Percentiles rank a stretch among this genome's conserved stretches.
phyloP scores from a whole-genome alignment of 2,329 filamentous ascomycete species.

The Xylaria sp. region DNA sequence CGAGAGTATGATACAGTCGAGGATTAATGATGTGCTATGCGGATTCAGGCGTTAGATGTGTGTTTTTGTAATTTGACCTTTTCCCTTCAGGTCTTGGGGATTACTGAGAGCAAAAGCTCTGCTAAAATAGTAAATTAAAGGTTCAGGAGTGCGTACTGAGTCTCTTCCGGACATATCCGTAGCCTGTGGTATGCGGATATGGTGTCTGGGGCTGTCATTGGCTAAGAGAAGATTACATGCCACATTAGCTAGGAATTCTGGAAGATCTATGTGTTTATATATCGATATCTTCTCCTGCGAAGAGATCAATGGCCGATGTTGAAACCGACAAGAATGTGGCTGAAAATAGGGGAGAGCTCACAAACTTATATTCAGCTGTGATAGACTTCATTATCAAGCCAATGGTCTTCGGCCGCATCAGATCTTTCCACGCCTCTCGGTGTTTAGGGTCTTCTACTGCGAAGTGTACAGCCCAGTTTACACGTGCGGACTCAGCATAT shows the following conservation, averaged over 20 bases:
- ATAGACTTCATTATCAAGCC: constrained; percentile 85
- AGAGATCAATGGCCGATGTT: background rate
- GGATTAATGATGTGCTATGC: constrained; percentile 59
- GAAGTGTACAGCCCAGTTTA: constrained; percentile 81
- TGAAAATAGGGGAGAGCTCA: constrained; percentile 56
- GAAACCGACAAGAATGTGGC: background rate
- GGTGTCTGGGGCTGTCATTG: constrained; percentile 83
- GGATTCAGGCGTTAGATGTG: background rate
- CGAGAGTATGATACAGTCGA: constrained; percentile 75
- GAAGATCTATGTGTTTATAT: background rate
- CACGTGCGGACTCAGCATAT: constrained; percentile 82
- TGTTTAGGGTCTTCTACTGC: constrained; percentile 71
- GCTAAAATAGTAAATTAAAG: background rate
- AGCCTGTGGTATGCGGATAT: constrained; percentile 88
- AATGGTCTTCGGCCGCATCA: constrained; percentile 72
- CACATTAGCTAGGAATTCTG: constrained; percentile 15
- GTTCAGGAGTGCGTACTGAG: constrained; percentile 38
- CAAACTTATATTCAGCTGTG: constrained; percentile 87
- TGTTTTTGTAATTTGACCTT: background rate
- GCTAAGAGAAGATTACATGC: constrained; percentile 58
- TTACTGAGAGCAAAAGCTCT: background rate
- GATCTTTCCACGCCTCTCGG: constrained; percentile 70
- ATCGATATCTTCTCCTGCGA: background rate
- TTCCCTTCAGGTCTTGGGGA: background rate
- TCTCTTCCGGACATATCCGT: constrained; percentile 57